Base-by-base conservation (phyloP, 345 rosid genomes). In the Limnanthes douglasii region DNA sequence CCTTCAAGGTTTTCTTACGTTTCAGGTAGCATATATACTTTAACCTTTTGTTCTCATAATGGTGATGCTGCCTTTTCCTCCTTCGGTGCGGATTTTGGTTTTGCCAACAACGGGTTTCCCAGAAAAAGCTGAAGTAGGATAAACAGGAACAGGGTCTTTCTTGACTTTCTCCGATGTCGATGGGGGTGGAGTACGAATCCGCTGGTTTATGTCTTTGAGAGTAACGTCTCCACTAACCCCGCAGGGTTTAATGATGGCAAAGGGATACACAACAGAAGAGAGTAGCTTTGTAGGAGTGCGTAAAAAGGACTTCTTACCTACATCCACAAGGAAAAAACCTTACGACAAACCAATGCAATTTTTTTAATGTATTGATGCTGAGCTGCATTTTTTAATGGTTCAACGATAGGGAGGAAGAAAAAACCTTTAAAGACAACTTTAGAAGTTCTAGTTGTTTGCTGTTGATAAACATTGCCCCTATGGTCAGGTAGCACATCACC, bases 51-150 rank as follows among this genome's bases (percentile, higher is more conserved):
- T 92, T 57, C 99, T 71, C 88, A 75, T 81, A 2, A 92, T 86
- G 4, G 96, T 92, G 46, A 92, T 92, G 70, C 96, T 92, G 31
- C 99, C 99, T 64, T 73, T 92, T 27, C 99, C 96, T 43, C 96
- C 99, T 67, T 92, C 94, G 0, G 96, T 92, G 40, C 88, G 93
- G 46, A 92, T 92, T 61, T 69, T 92, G 9, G 95, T 92, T 69
- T 85, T 85, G 21, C 86, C 98, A 27, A 92, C 96, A 37, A 92
- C 96, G 1, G 94, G 96, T 73, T 92, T 85, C 58, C 99, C 99
- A 3, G 96, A 92, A 59, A 92, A 92, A 27, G 94, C 94, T 9
- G 99, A 92, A 31, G 96, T 92, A 0, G 81, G 98, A 26, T 66
- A 80, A 49, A 60, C 54, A 35, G 59, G 31, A 21, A 59, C 72